Evolutionary conservation across 306 rosid genomes (phyloP).

Genomic region (Vigna nakashimae): DNA sequence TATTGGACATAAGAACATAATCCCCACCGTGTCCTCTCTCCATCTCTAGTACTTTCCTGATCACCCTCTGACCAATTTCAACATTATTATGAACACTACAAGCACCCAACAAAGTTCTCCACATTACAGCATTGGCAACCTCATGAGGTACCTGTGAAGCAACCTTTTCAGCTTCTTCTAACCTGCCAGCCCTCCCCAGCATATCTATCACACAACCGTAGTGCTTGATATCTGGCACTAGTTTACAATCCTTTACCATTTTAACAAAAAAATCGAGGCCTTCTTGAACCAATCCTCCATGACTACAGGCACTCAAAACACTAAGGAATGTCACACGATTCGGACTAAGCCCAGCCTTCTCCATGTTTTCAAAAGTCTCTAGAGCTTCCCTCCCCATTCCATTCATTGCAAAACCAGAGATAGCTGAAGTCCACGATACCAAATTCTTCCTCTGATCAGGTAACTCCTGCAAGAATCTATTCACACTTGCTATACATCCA

Average conservation of each 20-base stretch:
- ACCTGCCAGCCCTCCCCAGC: conserved; percentile 9
- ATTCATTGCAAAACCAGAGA: conserved; percentile 20
- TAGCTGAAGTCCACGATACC: conserved; percentile 8
- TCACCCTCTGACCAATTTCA: conserved; percentile 15
- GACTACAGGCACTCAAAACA: conserved; percentile 24
- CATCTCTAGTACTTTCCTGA: neutral
- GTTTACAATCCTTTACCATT: neutral
- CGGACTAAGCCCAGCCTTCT: neutral
- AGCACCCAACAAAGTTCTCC: conserved; percentile 7
- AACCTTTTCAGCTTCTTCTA: conserved; percentile 26
- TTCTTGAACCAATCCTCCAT: conserved; percentile 1
- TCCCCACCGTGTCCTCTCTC: conserved; percentile 16
- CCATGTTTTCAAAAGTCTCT: conserved; percentile 19
- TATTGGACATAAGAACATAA: conserved; percentile 21
- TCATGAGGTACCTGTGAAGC: neutral
- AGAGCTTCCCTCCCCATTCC: conserved; percentile 14
- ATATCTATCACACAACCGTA: conserved; percentile 16
- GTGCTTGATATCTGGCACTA: conserved; percentile 1
- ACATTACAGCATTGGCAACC: conserved; percentile 11
- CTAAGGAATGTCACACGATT: neutral
- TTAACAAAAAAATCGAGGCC: conserved; percentile 7
- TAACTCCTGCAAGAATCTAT: conserved; percentile 11
- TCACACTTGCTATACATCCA: neutral
- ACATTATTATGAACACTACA: conserved; percentile 18
- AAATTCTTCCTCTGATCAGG: conserved; percentile 1